Evolutionary conservation across 2,329 filamentous ascomycete species (phyloP).

Genomic region (Coniochaeta hoffmannii): DNA sequence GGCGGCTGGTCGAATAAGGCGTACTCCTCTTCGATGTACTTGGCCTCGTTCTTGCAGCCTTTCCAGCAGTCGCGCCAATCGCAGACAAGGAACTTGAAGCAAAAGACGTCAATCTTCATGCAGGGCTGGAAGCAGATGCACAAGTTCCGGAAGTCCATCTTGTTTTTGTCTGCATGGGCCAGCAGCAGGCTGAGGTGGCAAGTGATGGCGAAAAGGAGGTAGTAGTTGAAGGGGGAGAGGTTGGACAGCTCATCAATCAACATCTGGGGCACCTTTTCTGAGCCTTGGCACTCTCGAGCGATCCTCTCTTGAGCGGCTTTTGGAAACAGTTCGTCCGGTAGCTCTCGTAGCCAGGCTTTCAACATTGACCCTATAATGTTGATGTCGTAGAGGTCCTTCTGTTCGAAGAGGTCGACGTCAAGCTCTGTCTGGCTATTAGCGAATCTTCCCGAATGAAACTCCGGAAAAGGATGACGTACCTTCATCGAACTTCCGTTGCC

Average conservation of each 20-base stretch:
- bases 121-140: conserved; percentile 97
- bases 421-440: conserved; percentile 46
- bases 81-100: conserved; percentile 90
- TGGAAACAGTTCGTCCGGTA: conserved; percentile 91
- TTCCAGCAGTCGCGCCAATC: conserved; percentile 98
- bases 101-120: conserved; percentile 92
- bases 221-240: conserved; percentile 95
- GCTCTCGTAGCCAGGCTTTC: conserved; percentile 88
- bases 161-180: conserved; percentile 90
- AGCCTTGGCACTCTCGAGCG: conserved; percentile 68
- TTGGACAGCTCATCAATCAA: conserved; percentile 88
- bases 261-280: conserved; percentile 74
- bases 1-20: conserved; percentile 50
- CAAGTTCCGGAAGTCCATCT: conserved; percentile 94
- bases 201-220: conserved; percentile 93
- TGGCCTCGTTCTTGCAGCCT: conserved; percentile 84
- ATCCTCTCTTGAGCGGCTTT: conserved; percentile 76
- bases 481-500: conserved; percentile 86
- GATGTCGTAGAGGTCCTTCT: conserved; percentile 85
- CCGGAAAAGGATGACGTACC: conserved; percentile 37
- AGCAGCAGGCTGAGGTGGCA: conserved; percentile 89
- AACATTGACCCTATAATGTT: conserved; percentile 96
- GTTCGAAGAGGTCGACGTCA: conserved; percentile 85
- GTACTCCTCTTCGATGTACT: conserved; percentile 66
- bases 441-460: background rate